A percentile compares a stretch with the other conserved stretches of the same genome.
Conservation (phyloP, 768 basidiomycete genomes). For the Boletus coccyginus region DNA sequence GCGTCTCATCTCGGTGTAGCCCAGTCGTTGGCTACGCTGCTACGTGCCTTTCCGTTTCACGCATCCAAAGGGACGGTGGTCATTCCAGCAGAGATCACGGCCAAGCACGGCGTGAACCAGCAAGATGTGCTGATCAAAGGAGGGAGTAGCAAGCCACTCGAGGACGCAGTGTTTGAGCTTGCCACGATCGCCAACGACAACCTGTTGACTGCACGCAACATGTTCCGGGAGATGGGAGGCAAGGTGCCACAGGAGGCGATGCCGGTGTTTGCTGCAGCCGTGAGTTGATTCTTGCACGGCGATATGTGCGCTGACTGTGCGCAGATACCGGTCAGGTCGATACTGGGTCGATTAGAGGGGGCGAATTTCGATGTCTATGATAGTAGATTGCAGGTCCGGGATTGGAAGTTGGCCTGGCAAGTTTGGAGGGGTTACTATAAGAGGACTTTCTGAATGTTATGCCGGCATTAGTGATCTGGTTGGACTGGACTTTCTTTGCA, state of each 20-base stretch:
- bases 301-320: conserved; percentile 1
- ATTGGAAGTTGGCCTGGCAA: conserved; percentile 78
- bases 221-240: conserved; percentile 55
- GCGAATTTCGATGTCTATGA: conserved; percentile 73
- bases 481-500: conserved; percentile 3
- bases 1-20: conserved; percentile 81
- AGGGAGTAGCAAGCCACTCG: conserved; percentile 52
- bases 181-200: conserved; percentile 81
- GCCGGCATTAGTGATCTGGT: conserved; percentile 31
- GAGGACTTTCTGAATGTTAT: conserved; percentile 33
- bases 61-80: conserved; percentile 66
- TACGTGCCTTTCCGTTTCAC: conserved; percentile 78
- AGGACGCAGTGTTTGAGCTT: conserved; percentile 81
- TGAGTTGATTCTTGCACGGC: conserved; percentile 36
- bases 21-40: conserved; percentile 64
- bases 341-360: conserved; percentile 64
- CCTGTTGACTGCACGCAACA: conserved; percentile 66
- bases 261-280: conserved; percentile 72
- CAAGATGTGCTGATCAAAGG: conserved; percentile 73
- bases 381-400: conserved; percentile 56
- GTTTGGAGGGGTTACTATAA: conserved; percentile 57
- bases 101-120: conserved; percentile 72
- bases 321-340: conserved; percentile 66
- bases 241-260: conserved; percentile 57
- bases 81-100: conserved; percentile 80